phyloP scores from a whole-genome alignment of 495 filamentous ascomycete species.

The Penicillium turbatum region DNA sequence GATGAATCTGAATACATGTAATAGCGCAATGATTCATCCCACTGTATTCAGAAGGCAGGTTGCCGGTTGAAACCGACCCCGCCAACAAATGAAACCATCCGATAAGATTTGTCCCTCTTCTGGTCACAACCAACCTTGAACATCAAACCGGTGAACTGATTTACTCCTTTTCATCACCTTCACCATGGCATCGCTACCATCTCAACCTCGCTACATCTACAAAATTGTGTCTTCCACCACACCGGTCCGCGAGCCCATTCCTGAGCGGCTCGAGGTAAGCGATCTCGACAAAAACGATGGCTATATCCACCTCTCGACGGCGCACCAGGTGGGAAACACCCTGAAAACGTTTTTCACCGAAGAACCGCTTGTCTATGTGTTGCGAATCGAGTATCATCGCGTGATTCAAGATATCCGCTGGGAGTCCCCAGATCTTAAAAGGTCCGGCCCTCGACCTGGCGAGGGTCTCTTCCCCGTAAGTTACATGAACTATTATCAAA shows the following conservation, averaged over 20 bases:
- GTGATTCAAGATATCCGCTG: slow-evolving; percentile 35
- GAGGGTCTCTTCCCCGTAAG: slow-evolving; percentile 47
- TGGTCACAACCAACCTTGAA: not conserved
- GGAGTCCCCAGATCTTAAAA: slow-evolving; percentile 41
- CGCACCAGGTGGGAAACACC: slow-evolving; percentile 40
- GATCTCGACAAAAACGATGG: slow-evolving; percentile 37
- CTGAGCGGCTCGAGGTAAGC: slow-evolving; percentile 40
- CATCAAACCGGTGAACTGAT: not conserved
- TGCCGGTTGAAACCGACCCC: slow-evolving; percentile 10
- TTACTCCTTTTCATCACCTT: not conserved
- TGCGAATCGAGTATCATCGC: slow-evolving; percentile 71
- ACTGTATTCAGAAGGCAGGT: not conserved
- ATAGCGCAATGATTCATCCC: slow-evolving; percentile 5
- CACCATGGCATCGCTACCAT: slow-evolving; percentile 23
- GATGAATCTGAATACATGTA: not conserved
- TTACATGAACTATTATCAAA: not conserved
- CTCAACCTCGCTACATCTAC: slow-evolving; percentile 39
- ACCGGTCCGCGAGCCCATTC: slow-evolving; percentile 40
- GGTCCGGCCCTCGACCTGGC: slow-evolving; percentile 37
- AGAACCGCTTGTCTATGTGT: slow-evolving; percentile 68
- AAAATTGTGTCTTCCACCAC: slow-evolving; percentile 42
- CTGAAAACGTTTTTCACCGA: slow-evolving; percentile 66
- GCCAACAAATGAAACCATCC: slow-evolving; percentile 9
- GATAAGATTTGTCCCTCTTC: not conserved
- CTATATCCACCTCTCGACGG: slow-evolving; percentile 43